Evolutionary conservation across 2,329 filamentous ascomycete genomes (phyloP), one percentile per base, ranked within the genome.

Genomic region (Pyrenochaeta sp.): DNA sequence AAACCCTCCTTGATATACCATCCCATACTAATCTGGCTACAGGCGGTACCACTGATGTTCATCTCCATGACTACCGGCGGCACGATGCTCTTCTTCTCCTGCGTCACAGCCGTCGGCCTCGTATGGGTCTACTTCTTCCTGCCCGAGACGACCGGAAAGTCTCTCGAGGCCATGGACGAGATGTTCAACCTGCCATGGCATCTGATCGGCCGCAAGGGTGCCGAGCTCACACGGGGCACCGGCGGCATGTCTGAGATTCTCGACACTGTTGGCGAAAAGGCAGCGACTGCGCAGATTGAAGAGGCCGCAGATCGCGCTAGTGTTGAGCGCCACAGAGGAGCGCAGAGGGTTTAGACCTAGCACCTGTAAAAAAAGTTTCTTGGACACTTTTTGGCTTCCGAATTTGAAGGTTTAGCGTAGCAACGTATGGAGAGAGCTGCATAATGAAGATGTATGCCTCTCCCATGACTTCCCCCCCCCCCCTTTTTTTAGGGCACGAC

Each of bases 71-170:
- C 77, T 0, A 78, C 78, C 21, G 85, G 82, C 54, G 90, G 90
- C 0, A 92, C 90, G 0, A 93, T 93, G 79, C 88, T 89, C 83
- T 90, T 88, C 77, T 93, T 92, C 73, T 81, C 84, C 0, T 85
- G 82, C 2, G 81, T 92, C 9, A 92, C 90, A 0, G 60, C 89
- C 1, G 39, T 91, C 4, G 90, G 90, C 23, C 85, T 88, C 3
- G 29, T 82, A 2, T 92, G 88, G 87, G 89, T 89, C 3, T 90
- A 82, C 80, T 83, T 91, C 74, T 88, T 83, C 56, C 82, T 93
- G 1, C 90, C 90, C 0, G 90, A 92, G 79, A 90, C 88, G 0
- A 83, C 84, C 0, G 89, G 89, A 17, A 78, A 79, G 39, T 78
- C 74, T 44, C 79, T 90, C 7, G 87, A 90, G 78, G 85, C 81